Base-by-base conservation (phyloP, 2,329 filamentous ascomycete genomes). In the Hymenoscyphus infarciens region DNA sequence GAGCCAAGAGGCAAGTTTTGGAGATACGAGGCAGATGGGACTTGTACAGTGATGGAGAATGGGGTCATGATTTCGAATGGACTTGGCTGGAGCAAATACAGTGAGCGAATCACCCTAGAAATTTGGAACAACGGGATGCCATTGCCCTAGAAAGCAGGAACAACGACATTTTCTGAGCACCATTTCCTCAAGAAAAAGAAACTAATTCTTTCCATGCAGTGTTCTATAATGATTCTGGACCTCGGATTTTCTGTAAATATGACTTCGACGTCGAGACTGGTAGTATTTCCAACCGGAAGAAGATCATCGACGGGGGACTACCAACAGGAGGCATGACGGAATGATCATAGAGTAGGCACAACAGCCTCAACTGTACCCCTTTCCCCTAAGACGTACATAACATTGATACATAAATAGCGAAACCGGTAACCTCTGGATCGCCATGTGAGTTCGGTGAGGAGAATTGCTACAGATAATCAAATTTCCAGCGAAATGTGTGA, bases 51-150 rank as follows among this genome's bases (percentile, higher is more conserved):
- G 63, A 76, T 75, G 73, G 64, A 69, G n/a, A 69, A 64, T 7
- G 74, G 75, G 0, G 65, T 77, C 31, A 65, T 76, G 10, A 75
- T 74, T 67, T 74, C 74, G 2, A 77, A 76, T 69, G 74, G 74
- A 3, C 63, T 77, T 25, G 71, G 69, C 10, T 77, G 74, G 74
- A 75, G 74, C 57, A 73, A 72, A 64, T 75, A 69, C 1, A 74
- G 74, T 75, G 63, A 65, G 68, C 59, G 13, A 38, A 38, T 38
- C 16, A 38, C 13, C 35, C 35, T 38, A 16, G 35, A 38, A 38
- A 38, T 11, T 38, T 38, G 35, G 35, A 16, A 38, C 35, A 38
- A 38, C 5, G 13, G 35, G 35, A 38, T 38, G 7, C 29, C 29
- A 38, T 16, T 38, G 13, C 35, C 35, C 35, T 38, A 38, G 35